phyloP scores from a whole-genome alignment of 139 green algal genomes.

The Zygnema circumcarinatum region DNA sequence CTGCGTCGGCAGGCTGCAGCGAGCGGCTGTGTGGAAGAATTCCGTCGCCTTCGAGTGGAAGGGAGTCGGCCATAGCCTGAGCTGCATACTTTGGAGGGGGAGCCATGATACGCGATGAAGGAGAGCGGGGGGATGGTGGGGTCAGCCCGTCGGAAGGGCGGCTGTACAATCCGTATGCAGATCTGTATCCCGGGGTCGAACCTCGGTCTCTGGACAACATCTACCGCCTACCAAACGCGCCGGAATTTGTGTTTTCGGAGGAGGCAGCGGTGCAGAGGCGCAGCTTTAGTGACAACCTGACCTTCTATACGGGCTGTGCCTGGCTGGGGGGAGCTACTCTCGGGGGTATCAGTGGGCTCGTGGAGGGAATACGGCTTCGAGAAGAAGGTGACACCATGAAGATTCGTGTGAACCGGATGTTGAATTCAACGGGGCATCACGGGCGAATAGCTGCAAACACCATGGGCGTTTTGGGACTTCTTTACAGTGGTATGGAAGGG shows the following conservation, averaged over 20 bases:
- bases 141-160: not conserved
- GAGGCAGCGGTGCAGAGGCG: conserved; percentile 57
- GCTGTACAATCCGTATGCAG: conserved; percentile 57
- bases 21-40: too few relatives aligned
- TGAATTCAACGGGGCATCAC: conserved; percentile 54
- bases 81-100: too few relatives aligned
- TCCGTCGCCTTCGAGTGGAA: too few relatives aligned
- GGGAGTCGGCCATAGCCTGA: too few relatives aligned
- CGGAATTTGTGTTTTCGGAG: conserved; percentile 59
- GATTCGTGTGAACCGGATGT: conserved; percentile 56
- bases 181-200: conserved; percentile 44
- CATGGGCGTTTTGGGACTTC: conserved; percentile 57
- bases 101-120: conserved; percentile 7
- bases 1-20: too few relatives aligned
- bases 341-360: conserved; percentile 21
- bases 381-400: conserved; percentile 56
- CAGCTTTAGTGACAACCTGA: conserved; percentile 60
- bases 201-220: conserved; percentile 16
- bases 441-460: conserved; percentile 56
- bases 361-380: conserved; percentile 47
- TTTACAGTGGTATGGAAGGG: conserved; percentile 58
- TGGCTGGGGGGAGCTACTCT: conserved; percentile 48
- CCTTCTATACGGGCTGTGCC: conserved; percentile 59
- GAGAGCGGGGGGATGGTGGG: not conserved
- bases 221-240: conserved; percentile 40